Percentiles rank a stretch among this genome's conserved stretches.
phyloP scores from a whole-genome alignment of 345 rosid species.

The Pelargonium nanum region DNA sequence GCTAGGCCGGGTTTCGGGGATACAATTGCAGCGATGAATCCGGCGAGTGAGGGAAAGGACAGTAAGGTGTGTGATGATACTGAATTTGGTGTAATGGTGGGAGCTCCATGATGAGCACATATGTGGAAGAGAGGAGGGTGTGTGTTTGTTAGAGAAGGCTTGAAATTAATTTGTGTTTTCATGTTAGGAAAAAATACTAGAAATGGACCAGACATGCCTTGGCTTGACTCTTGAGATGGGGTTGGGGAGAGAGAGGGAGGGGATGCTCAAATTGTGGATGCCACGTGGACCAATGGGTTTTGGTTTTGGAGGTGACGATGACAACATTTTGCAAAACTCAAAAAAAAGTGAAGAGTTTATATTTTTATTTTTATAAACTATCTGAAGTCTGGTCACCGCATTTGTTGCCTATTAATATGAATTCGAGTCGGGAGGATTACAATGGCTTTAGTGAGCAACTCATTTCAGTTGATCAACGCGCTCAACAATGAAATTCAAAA shows the following conservation, averaged over 20 bases:
- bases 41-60: not conserved
- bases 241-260: no score
- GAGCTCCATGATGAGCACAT: not conserved
- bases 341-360: no score
- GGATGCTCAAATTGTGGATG: not conserved
- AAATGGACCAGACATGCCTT: not conserved
- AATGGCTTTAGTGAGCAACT: no score
- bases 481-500: no score
- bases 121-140: not conserved
- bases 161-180: not conserved
- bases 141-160: no score
- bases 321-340: not conserved
- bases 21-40: not conserved
- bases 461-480: no score
- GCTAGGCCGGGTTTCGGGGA: no score
- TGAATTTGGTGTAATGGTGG: not conserved
- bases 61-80: not conserved
- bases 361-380: no score
- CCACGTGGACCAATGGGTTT: not conserved
- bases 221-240: no score
- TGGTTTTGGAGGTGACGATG: not conserved
- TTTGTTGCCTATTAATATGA: no score
- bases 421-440: no score
- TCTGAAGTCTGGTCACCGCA: no score
- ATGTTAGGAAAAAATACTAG: not conserved